Evolutionary conservation across 495 filamentous ascomycete species (phyloP), one percentile per base, ranked within the genome.

Genomic region (Ramalina intermedia): DNA sequence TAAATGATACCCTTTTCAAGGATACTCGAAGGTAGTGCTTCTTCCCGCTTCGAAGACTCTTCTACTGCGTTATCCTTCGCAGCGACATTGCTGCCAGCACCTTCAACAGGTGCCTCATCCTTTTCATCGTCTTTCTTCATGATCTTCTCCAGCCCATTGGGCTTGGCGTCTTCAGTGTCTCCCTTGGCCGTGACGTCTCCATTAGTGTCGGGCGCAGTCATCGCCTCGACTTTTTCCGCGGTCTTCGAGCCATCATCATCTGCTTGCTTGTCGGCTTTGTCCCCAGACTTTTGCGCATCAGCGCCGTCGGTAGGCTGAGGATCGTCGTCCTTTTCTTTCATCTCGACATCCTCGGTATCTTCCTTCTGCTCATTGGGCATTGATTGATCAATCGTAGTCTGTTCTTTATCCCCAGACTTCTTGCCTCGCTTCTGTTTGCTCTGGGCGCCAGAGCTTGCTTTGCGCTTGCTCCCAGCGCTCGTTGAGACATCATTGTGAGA

Each of bases 1-100:
- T 94, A 95, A 54, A 96, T 84, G 54, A 94, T 74, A 3, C 89
- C 90, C 55, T 94, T 95, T 58, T 96, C 90, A 11, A 94, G 69
- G 24, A 91, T 78, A 47, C 68, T 85, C n/a, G 83, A 81, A 0
- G 87, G 77, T 6, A 80, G 68, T 2, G 55, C 64, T 47, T 72
- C 67, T 57, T 75, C 79, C 54, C 71, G 71, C 55, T 71, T 57
- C 17, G 68, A 55, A 5, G 69, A 68, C 35, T 58, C 63, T 46
- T 51, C 62, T 13, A 69, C 53, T 2, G 57, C 57, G 36, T 53
- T 42, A 7, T 49, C 46, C n/a, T 38, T 41, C n/a, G 49, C 23
- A 14, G 53, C 18, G 14, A 55, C 53, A 26, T 48, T 48, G 40
- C 48, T 51, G 21, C 43, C 49, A 18, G 53, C 52, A 17, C 40